Base-by-base conservation (phyloP, 306 rosid genomes). In the Fragaria vesca region DNA sequence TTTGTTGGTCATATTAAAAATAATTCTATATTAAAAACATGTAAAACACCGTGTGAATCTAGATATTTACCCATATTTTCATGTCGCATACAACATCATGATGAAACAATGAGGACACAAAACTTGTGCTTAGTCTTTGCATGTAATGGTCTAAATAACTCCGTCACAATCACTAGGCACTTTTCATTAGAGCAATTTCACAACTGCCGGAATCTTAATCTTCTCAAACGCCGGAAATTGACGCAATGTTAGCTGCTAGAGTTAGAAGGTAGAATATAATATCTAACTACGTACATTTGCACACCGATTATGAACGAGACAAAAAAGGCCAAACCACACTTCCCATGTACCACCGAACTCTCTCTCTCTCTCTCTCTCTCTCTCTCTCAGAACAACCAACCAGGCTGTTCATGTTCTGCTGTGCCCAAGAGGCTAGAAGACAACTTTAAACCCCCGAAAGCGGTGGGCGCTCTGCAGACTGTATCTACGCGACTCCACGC, bases 341-440 rank as follows among this genome's bases (percentile, higher is more conserved):
- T 66, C 71, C 47, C 46, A 10, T 42, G 8, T 13, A 66, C 46
- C 47, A 16, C 28, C 70, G 43, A 66, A 65, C 43, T 34, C 26
- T 24, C 26, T 24, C 26, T 24, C 24, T 24, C 24, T 24, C 24
- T 24, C 24, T 24, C 24, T 24, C 24, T 24, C 38, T 34, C 17
- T 63, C 68, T 32, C 20, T 7, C 43, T 6, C 45, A 32, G 43
- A 15, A 16, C 18, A 15, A 16, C 18, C 16, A 6, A 66, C 46
- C 48, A 66, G 47, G 69, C 69, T 32, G 69, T 66, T 36, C 71
- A 66, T 66, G 48, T 66, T 66, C 71, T 36, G 71, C 47, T 66
- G 12, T 32, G 28, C 47, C 48, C 48, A 66, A 18, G 71, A 66
- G 46, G 47, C 48, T 16, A 63, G 21, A 32, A 66, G 26, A 66